Conservation (phyloP, 441 rosid species). For the Aquilaria agallochum region DNA sequence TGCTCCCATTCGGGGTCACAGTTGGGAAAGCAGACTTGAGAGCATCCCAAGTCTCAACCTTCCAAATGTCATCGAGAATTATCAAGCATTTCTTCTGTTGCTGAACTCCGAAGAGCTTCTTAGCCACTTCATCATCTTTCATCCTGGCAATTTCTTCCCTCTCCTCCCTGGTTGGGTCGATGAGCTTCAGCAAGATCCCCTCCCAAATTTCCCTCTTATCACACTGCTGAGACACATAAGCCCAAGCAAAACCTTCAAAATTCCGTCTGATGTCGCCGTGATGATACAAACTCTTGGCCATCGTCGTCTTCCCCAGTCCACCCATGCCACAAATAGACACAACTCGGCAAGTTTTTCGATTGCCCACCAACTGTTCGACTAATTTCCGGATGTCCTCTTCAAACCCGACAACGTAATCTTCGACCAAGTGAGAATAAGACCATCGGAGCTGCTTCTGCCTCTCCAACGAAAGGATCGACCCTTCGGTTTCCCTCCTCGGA, state of each 20-base stretch:
- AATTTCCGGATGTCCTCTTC: conserved; percentile 13
- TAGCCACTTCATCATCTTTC: conserved; percentile 19
- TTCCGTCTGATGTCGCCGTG: conserved; percentile 14
- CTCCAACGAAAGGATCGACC: not conserved
- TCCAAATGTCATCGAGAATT: conserved; percentile 35
- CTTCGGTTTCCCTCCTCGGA: conserved; percentile 8
- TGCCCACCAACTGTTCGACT: not conserved
- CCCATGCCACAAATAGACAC: conserved; percentile 24
- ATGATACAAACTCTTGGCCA: conserved; percentile 18
- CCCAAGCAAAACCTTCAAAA: conserved; percentile 28
- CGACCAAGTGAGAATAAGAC: conserved; percentile 18
- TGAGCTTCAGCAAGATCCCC: conserved; percentile 18
- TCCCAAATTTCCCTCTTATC: conserved; percentile 14
- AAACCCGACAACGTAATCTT: conserved; percentile 19
- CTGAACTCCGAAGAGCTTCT: conserved; percentile 13
- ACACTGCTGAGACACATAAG: conserved; percentile 29
- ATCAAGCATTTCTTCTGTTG: conserved; percentile 24
- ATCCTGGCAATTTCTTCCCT: conserved; percentile 15
- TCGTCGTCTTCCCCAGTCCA: conserved; percentile 24
- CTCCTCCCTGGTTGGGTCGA: conserved; percentile 11
- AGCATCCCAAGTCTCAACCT: conserved; percentile 19
- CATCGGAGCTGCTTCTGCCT: conserved; percentile 14
- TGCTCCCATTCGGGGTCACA: conserved; percentile 19
- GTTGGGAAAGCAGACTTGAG: conserved; percentile 19
- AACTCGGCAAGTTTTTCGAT: not conserved